These are phyloP conservation scores for Umbelopsis sp. DNA, from an alignment of 192 early-diverging fungal genomes.

Conservation along the genomic window DNA sequence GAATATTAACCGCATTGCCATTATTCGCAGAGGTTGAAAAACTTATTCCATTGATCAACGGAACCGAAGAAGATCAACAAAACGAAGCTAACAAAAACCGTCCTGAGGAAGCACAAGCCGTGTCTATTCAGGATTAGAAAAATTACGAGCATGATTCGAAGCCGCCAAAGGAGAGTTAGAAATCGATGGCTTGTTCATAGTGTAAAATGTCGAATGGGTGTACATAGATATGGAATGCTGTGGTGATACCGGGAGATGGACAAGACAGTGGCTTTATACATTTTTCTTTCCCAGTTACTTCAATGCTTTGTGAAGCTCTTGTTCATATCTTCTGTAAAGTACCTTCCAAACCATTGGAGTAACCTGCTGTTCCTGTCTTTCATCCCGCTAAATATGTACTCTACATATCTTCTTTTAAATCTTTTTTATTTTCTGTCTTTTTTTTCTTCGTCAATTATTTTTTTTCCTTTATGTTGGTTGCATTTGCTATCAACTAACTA, in stretches of 20 bases:
- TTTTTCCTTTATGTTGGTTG: not conserved
- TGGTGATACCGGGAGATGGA: slow-evolving; percentile 15
- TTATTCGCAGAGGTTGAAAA: slow-evolving; percentile 37
- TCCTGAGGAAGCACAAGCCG: slow-evolving; percentile 12
- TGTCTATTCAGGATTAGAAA: slow-evolving; percentile 10
- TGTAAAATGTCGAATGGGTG: slow-evolving; percentile 24
- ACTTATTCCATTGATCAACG: slow-evolving; percentile 32
- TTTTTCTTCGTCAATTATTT: not conserved
- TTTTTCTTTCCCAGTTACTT: slow-evolving; percentile 16
- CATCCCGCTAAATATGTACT: slow-evolving; percentile 18
- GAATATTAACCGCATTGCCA: not conserved
- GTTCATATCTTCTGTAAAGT: slow-evolving; percentile 22
- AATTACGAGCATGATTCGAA: slow-evolving; percentile 17
- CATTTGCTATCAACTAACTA: not conserved
- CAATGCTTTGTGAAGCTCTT: slow-evolving; percentile 14
- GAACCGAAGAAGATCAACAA: not conserved
- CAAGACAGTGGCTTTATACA: slow-evolving; percentile 9
- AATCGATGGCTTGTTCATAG: slow-evolving; percentile 19
- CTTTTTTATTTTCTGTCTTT: not conserved
- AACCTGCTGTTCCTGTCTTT: slow-evolving; percentile 15
- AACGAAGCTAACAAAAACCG: slow-evolving; percentile 20
- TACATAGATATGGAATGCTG: slow-evolving; percentile 19
- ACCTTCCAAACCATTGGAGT: slow-evolving; percentile 6
- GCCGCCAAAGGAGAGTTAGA: slow-evolving; percentile 8
- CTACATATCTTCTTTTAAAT: slow-evolving; percentile 14